Conservation (phyloP, 371 early-diverging fungal genomes). For the Capillidium rhysosporum region DNA sequence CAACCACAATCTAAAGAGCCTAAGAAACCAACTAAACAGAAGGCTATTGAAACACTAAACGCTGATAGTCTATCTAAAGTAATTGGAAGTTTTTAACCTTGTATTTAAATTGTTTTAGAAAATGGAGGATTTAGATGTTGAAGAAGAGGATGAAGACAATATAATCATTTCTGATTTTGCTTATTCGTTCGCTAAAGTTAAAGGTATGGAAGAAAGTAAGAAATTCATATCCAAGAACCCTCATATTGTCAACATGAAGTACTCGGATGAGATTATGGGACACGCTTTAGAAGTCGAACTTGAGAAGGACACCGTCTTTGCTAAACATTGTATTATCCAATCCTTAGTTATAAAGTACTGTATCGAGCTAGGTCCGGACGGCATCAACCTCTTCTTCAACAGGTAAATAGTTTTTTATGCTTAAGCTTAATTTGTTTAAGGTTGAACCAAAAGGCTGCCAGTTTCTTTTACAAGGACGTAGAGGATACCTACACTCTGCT, state of each 20-base stretch:
- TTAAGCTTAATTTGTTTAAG: slow-evolving; percentile 8
- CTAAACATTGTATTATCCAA: slow-evolving; percentile 64
- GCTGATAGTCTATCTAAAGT: slow-evolving; percentile 1
- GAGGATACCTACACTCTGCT: slow-evolving; percentile 62
- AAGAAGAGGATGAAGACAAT: slow-evolving; percentile 19
- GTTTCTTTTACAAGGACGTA: slow-evolving; percentile 70
- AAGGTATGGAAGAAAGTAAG: slow-evolving; percentile 40
- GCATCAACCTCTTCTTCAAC: slow-evolving; percentile 65
- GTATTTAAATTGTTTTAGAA: background rate
- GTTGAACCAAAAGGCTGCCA: slow-evolving; percentile 21
- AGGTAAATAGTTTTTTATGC: slow-evolving; percentile 20
- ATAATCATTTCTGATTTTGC: slow-evolving; percentile 37
- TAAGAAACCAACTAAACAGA: slow-evolving; percentile 1
- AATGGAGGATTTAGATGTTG: background rate
- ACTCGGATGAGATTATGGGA: slow-evolving; percentile 67
- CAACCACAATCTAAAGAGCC: background rate
- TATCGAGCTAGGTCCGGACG: slow-evolving; percentile 59
- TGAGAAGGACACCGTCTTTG: slow-evolving; percentile 34
- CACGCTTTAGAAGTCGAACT: slow-evolving; percentile 68
- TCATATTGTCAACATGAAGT: slow-evolving; percentile 38
- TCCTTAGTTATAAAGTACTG: slow-evolving; percentile 65
- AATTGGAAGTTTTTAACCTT: no score
- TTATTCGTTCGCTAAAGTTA: slow-evolving; percentile 32
- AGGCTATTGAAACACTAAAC: slow-evolving; percentile 9
- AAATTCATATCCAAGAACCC: slow-evolving; percentile 44